phyloP scores from a whole-genome alignment of 1,284 basidiomycete genomes.

The Pascua sp. region DNA sequence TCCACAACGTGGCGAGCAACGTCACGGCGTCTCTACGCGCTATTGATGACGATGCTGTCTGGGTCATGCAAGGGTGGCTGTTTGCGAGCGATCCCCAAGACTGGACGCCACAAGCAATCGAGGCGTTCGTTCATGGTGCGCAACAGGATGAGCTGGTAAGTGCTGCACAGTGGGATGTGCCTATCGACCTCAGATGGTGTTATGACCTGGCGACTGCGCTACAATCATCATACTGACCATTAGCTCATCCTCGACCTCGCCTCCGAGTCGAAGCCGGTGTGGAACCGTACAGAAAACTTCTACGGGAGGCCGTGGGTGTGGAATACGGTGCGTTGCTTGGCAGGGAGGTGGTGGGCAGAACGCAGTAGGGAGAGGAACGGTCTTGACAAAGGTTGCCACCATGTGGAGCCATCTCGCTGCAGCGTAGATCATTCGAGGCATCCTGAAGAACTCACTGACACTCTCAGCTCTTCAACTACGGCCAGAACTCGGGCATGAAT shows the following conservation, averaged over 20 bases:
- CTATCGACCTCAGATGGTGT: too few relatives aligned
- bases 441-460: too few relatives aligned
- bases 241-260: constrained; percentile 47
- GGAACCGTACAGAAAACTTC: constrained; percentile 51
- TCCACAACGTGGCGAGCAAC: constrained; percentile 41
- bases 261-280: constrained; percentile 51
- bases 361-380: too few relatives aligned
- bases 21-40: constrained; percentile 50
- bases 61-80: constrained; percentile 55
- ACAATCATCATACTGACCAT: not conserved
- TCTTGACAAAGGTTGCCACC: too few relatives aligned
- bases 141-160: too few relatives aligned
- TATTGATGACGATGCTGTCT: constrained; percentile 51
- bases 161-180: too few relatives aligned
- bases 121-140: constrained; percentile 10
- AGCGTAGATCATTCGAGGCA: too few relatives aligned
- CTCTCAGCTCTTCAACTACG: constrained; percentile 41
- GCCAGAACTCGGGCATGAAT: constrained; percentile 53
- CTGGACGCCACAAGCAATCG: constrained; percentile 51
- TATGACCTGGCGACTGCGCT: too few relatives aligned
- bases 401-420: too few relatives aligned
- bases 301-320: constrained; percentile 54
- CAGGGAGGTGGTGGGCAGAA: too few relatives aligned
- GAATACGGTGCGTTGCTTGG: constrained; percentile 38
- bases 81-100: constrained; percentile 38